Evolutionary conservation across 768 basidiomycete genomes (phyloP).

Genomic region (Lentinula sp.): DNA sequence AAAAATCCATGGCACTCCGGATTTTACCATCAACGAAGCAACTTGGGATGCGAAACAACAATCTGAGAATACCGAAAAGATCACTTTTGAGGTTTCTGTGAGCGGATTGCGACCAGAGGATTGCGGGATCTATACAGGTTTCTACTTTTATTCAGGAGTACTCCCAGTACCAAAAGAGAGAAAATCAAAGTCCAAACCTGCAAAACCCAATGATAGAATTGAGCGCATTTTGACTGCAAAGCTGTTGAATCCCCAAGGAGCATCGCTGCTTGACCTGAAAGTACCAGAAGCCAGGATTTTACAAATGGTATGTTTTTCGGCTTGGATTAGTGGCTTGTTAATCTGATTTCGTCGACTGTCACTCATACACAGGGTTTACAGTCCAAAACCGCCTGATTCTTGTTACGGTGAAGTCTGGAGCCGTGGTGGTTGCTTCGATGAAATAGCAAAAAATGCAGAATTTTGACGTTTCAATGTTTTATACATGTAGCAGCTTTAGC

Average conservation of each 20-base stretch:
- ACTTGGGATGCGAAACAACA: background rate
- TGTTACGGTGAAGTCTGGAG: no score
- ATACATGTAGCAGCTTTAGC: no score
- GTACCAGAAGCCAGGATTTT: background rate
- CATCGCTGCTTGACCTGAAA: background rate
- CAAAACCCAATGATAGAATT: background rate
- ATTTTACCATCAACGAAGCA: background rate
- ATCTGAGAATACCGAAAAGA: background rate
- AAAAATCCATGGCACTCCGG: background rate
- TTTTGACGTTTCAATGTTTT: no score
- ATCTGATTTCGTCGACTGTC: background rate
- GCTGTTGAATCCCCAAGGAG: background rate
- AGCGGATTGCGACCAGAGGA: background rate
- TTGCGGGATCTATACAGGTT: background rate
- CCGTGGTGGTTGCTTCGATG: no score
- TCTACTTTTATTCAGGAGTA: background rate
- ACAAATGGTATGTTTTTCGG: background rate
- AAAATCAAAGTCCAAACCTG: background rate
- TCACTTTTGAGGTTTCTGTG: background rate
- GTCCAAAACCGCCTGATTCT: no score
- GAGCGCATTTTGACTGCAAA: background rate
- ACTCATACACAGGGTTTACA: background rate
- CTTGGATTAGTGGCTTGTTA: background rate
- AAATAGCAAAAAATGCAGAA: no score
- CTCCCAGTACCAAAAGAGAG: background rate